Evolutionary conservation across 768 basidiomycete genomes (phyloP), one percentile per base, ranked within the genome.

Genomic region (Hypholoma fasciculare): DNA sequence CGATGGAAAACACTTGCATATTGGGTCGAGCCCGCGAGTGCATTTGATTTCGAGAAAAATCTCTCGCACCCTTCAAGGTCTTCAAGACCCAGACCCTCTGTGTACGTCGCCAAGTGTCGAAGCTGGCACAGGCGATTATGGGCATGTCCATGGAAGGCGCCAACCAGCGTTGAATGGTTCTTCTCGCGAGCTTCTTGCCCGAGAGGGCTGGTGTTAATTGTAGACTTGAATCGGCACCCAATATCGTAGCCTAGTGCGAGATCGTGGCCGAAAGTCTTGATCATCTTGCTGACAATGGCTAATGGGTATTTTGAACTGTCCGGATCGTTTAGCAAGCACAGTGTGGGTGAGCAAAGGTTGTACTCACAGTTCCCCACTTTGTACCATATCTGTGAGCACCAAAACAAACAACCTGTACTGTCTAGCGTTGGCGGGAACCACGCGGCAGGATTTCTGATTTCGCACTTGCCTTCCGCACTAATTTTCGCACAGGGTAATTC

Each of bases 1-100:
- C 59, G 57, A 53, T 69, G 69, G 39, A 65, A 72, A 8, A n/a
- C 17, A 14, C 52, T 43, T 23, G 55, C 30, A 39, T 54, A 58
- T 2, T 48, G 56, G 4, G 38, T 54, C 1, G 51, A 44, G 4
- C 38, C 14, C n/a, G 57, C 61, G 8, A 61, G 40, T 3, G 13
- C 44, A 52, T 61, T 61, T 27, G 61, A 61, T 6, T 26, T 27
- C 19, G 46, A 42, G 38, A 61, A 61, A 14, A 61, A 42, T 2
- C 48, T 36, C 30, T 61, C 52, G 17, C 53, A 27, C 7, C 36
- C 50, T 23, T 61, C 61, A n/a, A 58, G 42, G 46, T 61, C 52
- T n/a, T 61, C 57, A 1, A 61, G 44, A 11, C 61, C 57, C 42
- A 54, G 39, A 0, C 57, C 61, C 16, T 58, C 49, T 12, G 58